Evolutionary conservation across 108 stramenopile genomes (phyloP), one percentile per base, ranked within the genome.

Genomic region (Skeletonema menzelii): DNA sequence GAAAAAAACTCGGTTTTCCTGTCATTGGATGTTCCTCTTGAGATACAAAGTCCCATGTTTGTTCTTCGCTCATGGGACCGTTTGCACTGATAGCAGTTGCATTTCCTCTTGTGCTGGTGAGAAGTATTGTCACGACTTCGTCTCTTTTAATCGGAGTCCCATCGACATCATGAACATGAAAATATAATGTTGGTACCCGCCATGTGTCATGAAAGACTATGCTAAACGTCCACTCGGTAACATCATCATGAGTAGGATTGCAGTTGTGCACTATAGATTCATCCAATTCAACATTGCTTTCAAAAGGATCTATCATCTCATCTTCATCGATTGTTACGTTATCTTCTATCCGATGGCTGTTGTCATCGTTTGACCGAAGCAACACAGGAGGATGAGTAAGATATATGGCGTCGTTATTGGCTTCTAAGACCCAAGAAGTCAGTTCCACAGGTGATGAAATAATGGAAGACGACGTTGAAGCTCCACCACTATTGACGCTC

Each of bases 21-120:
- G 87, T 82, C 35, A 85, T 72, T 6, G 88, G 89, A 68, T 92
- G 87, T 56, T 88, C 82, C 46, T 92, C 91, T 30, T 86, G 73
- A 12, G 91, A 92, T 11, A 92, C 53, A 69, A 92, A 92, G 4
- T 92, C 88, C 91, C 91, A 92, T 2, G 77, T 58, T 56, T 86
- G 84, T 27, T 72, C 49, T 8, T 70, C 69, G 19, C 27, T 65
- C 69, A 38, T 42, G 13, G 70, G 44, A 22, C 37, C 40, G 20
- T 80, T 37, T 17, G 78, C 44, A 24, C 28, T 44, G 65, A 58
- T 70, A 20, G 24, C 38, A 19, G 12, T 28, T 27, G 40, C 55
- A 17, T 49, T 5, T 20, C 65, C 26, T 13, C 34, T 19, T 10
- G 1, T 64, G 66, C 30, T 63, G 63, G 3, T 30, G 5, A 27